phyloP scores from a whole-genome alignment of 2,329 filamentous ascomycete genomes.

The Fusarium siculi region DNA sequence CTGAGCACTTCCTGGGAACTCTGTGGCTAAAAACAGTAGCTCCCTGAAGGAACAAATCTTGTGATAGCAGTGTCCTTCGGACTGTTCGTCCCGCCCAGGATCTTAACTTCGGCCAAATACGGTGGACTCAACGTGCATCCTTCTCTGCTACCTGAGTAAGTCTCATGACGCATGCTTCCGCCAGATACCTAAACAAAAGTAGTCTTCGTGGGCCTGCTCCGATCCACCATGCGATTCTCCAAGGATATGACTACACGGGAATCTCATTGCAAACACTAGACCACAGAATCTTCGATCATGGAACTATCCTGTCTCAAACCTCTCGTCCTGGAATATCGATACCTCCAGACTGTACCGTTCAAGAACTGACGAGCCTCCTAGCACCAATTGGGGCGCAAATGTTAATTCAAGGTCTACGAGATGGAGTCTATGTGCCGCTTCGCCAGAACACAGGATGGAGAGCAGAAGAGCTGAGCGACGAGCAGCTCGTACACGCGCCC shows the following conservation, averaged over 20 bases:
- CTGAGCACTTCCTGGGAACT: not conserved
- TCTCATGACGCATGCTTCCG: not conserved
- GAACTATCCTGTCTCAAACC: conserved; percentile 78
- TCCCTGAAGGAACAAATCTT: conserved; percentile 74
- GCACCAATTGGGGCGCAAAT: conserved; percentile 75
- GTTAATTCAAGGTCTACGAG: conserved; percentile 72
- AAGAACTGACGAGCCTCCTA: conserved; percentile 59
- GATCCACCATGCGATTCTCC: conserved; percentile 83
- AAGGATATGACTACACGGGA: conserved; percentile 70
- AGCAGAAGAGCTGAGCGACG: conserved; percentile 29
- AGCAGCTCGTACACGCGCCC: conserved; percentile 64
- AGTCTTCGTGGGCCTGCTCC: conserved; percentile 88
- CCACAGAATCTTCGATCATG: conserved; percentile 79
- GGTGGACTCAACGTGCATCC: conserved; percentile 95
- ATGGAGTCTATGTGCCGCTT: conserved; percentile 73
- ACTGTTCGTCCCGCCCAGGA: conserved; percentile 81
- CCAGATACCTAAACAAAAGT: conserved; percentile 24
- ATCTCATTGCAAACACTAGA: conserved; percentile 90
- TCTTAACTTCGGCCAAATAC: conserved; percentile 77
- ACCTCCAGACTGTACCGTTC: conserved; percentile 56
- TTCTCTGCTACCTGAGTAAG: conserved; percentile 85
- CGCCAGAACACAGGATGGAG: conserved; percentile 52
- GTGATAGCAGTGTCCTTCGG: conserved; percentile 96
- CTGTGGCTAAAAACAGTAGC: conserved; percentile 50
- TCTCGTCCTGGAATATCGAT: conserved; percentile 66